Evolutionary conservation across 2,329 filamentous ascomycete species (phyloP), one percentile per base, ranked within the genome.

Genomic region (Trichoderma atroviride): DNA sequence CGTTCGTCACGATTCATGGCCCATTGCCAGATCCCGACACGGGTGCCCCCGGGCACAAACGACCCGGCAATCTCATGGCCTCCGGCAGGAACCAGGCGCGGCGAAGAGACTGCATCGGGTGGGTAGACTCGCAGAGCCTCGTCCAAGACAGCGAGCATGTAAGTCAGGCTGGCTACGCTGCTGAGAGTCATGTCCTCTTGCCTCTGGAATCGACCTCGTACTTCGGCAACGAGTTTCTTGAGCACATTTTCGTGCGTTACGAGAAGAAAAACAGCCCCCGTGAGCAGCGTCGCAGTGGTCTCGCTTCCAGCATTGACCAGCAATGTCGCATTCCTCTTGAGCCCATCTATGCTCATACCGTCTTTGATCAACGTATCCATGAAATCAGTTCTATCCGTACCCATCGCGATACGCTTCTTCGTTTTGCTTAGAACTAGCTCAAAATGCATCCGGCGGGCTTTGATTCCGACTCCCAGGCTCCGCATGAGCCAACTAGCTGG

Each of bases 21-120:
- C 73, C 78, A 83, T 29, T 85, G 82, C 52, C 79, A 78, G 2
- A 84, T 75, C 0, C 78, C 76, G 0, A 85, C 79, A 14, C 76
- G 72, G 1, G 80, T 83, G 80, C 73, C 75, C 56, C 75, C 76
- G 1, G 79, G 78, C 2, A 81, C 72, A 27, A 71, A 76, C n/a
- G 63, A 31, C 14, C 75, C 75, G 13, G 74, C 72, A 53, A 81
- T 74, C 1, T 40, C 73, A 1, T 74, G 73, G 29, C 81, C 77
- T 10, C 79, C 77, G 37, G 72, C 69, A 19, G 78, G 76, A 0
- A 76, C 75, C 14, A 77, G 43, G 0, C 80, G 65, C 13, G 72
- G 72, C 14, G 76, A 67, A 0, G 72, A 73, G 35, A 68, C 64
- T 67, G 71, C 68, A 5, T 69, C 65, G 6, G 71, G 73, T 10